phyloP scores from a whole-genome alignment of 1,284 basidiomycete genomes.

The Nidula niveotomentosa region DNA sequence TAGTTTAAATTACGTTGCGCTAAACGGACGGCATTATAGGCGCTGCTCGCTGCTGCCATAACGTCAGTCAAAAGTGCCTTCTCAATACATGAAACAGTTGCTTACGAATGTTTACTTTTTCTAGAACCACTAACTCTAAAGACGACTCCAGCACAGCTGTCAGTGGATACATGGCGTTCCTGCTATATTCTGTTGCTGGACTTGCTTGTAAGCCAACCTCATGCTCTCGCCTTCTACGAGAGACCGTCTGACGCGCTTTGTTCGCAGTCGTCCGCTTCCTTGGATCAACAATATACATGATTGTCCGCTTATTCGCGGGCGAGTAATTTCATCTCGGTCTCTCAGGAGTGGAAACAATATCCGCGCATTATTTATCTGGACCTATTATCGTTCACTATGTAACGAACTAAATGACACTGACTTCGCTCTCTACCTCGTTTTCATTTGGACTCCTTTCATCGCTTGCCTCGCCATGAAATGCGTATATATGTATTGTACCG shows the following conservation, averaged over 20 bases:
- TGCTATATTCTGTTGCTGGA: slow-evolving; percentile 83
- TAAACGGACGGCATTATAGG: slow-evolving; percentile 32
- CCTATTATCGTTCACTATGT: no score
- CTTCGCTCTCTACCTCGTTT: no score
- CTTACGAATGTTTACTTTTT: neutral
- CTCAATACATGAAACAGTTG: neutral
- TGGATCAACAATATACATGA: slow-evolving; percentile 76
- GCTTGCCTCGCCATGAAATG: no score
- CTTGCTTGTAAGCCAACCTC: slow-evolving; percentile 67
- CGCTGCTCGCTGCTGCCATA: slow-evolving; percentile 72
- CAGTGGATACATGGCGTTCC: slow-evolving; percentile 79
- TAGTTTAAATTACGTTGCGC: neutral
- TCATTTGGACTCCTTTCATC: no score
- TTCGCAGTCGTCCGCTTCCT: slow-evolving; percentile 75
- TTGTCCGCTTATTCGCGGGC: slow-evolving; percentile 81
- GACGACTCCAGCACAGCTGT: slow-evolving; percentile 52
- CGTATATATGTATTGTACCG: no score
- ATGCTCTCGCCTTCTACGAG: slow-evolving; percentile 2
- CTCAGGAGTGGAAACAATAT: no score
- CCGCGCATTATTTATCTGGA: no score
- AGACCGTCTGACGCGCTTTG: slow-evolving; percentile 3
- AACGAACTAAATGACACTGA: no score
- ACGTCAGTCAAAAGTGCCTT: slow-evolving; percentile 3
- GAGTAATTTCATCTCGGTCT: slow-evolving; percentile 46
- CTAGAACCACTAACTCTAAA: slow-evolving; percentile 51